Evolutionary conservation across 1,139 yeast species (phyloP).

Genomic region (Hansenula anomala): DNA sequence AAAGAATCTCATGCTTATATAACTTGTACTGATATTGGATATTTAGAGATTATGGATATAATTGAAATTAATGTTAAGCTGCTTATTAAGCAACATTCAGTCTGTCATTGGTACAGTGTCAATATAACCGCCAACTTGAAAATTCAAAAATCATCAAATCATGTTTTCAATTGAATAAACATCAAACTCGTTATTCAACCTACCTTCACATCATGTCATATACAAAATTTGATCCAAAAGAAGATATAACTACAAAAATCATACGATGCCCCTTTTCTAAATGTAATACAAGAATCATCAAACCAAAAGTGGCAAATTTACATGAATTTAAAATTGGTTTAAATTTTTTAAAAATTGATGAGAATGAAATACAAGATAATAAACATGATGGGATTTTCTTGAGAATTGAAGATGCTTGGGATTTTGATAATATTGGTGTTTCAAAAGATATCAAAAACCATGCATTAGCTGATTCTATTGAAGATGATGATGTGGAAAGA

Average conservation of each 20-base stretch:
- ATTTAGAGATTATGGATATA: too few species aligned
- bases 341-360: constrained; percentile 7
- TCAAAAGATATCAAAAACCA: constrained; percentile 34
- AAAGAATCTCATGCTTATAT: too few species aligned
- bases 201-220: constrained; percentile 1
- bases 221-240: constrained; percentile 1
- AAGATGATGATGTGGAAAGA: constrained; percentile 16
- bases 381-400: constrained; percentile 26
- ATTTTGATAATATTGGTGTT: constrained; percentile 73
- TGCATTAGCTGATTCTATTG: constrained; percentile 3
- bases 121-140: too few species aligned
- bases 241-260: constrained; percentile 1
- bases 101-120: too few species aligned
- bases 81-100: too few species aligned
- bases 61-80: too few species aligned
- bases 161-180: neutral
- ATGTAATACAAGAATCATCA: constrained; percentile 20
- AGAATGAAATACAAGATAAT: too few species aligned
- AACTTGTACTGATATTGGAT: too few species aligned
- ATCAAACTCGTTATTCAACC: too few species aligned
- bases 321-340: constrained; percentile 2
- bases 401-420: constrained; percentile 59
- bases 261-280: constrained; percentile 21
- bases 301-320: constrained; percentile 5
- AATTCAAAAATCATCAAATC: neutral